Evolutionary conservation across 2,329 filamentous ascomycete species (phyloP).

Genomic region (Harringtonia aguacate): DNA sequence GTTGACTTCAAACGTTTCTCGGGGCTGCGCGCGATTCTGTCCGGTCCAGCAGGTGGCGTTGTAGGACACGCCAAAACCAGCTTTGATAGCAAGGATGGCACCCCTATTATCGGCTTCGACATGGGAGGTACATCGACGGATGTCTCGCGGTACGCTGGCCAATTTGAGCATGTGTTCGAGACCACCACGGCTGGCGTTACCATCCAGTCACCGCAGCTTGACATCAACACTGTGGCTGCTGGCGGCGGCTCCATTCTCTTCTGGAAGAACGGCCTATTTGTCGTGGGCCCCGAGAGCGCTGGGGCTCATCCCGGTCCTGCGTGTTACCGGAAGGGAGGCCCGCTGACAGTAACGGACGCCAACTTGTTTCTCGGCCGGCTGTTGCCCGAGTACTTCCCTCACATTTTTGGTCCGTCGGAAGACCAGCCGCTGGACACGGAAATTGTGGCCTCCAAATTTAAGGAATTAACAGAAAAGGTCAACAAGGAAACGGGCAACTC

Average conservation of each 20-base stretch:
- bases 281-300: slow-evolving; percentile 82
- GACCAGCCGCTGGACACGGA: slow-evolving; percentile 65
- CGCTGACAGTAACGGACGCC: slow-evolving; percentile 86
- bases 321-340: slow-evolving; percentile 83
- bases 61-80: slow-evolving; percentile 88
- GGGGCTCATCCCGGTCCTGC: slow-evolving; percentile 83
- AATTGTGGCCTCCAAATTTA: too few species aligned
- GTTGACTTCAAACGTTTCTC: slow-evolving; percentile 73
- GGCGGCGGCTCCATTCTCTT: slow-evolving; percentile 79
- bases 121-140: slow-evolving; percentile 94
- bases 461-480: slow-evolving; percentile 66
- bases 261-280: slow-evolving; percentile 81
- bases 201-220: slow-evolving; percentile 82
- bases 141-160: slow-evolving; percentile 76
- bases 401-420: slow-evolving; percentile 88
- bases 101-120: slow-evolving; percentile 86
- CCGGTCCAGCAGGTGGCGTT: slow-evolving; percentile 84
- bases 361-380: slow-evolving; percentile 78
- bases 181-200: slow-evolving; percentile 81
- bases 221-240: slow-evolving; percentile 91
- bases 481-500: slow-evolving; percentile 62
- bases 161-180: slow-evolving; percentile 90
- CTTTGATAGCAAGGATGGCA: slow-evolving; percentile 72
- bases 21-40: slow-evolving; percentile 74
- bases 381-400: slow-evolving; percentile 84